These are phyloP conservation scores for Dentipellis fragilis DNA, from an alignment of 768 basidiomycete species.

Conservation along the genomic window DNA sequence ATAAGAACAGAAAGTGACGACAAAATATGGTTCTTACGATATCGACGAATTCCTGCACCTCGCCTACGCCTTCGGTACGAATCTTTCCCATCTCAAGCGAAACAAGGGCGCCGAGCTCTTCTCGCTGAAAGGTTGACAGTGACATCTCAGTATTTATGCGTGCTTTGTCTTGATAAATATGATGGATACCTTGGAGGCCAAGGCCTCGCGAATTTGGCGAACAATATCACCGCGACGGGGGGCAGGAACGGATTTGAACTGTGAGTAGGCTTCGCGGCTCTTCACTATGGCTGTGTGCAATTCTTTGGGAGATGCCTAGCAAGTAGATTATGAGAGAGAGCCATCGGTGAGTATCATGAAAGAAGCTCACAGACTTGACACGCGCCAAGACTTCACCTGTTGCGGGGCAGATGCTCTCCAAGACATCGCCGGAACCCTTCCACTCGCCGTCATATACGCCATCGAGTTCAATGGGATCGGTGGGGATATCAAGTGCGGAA, in stretches of 20 bases:
- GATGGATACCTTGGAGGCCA: slow-evolving; percentile 55
- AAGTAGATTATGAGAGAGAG: too few species aligned
- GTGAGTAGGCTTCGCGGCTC: slow-evolving; percentile 61
- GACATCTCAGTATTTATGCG: slow-evolving; percentile 9
- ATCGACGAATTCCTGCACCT: slow-evolving; percentile 93
- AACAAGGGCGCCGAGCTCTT: slow-evolving; percentile 72
- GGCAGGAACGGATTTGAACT: slow-evolving; percentile 71
- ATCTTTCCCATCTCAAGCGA: slow-evolving; percentile 92
- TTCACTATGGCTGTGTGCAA: slow-evolving; percentile 57
- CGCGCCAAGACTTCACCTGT: slow-evolving; percentile 79
- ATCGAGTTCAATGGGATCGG: slow-evolving; percentile 41
- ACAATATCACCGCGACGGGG: slow-evolving; percentile 84
- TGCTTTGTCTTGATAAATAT: too few species aligned
- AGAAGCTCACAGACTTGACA: slow-evolving; percentile 50
- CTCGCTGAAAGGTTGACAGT: slow-evolving; percentile 35
- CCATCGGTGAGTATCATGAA: too few species aligned
- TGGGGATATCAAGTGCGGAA: slow-evolving; percentile 48
- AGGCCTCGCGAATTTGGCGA: slow-evolving; percentile 76
- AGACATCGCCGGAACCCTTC: slow-evolving; percentile 64
- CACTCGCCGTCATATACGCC: slow-evolving; percentile 83
- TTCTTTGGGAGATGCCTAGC: slow-evolving; percentile 62
- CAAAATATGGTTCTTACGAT: slow-evolving; percentile 47
- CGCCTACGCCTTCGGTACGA: slow-evolving; percentile 79
- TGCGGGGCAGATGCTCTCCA: slow-evolving; percentile 70
- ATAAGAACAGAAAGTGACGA: neutral